phyloP scores from a whole-genome alignment of 2,329 filamentous ascomycete genomes.

The Juglanconis oblonga region DNA sequence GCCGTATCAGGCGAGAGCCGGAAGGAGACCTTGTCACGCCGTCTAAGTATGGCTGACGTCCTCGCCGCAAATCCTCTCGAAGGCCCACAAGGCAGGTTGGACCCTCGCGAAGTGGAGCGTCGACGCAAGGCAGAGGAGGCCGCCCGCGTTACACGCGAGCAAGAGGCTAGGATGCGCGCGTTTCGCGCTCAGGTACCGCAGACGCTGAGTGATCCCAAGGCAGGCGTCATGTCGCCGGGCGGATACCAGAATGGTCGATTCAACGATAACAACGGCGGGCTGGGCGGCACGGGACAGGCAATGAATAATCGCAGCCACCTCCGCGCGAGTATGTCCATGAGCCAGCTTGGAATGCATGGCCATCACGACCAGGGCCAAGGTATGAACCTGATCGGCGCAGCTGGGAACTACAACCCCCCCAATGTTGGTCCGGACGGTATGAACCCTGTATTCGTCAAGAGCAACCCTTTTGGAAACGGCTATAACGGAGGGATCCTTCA shows the following conservation, averaged over 20 bases:
- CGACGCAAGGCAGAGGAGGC: conserved; percentile 39
- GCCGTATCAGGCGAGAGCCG: conserved; percentile 24
- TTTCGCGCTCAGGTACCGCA: conserved; percentile 50
- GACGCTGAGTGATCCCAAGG: conserved; percentile 30
- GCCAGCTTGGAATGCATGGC: conserved; percentile 8
- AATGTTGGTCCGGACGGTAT: conserved; percentile 10
- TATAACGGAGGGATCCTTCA: conserved; percentile 17
- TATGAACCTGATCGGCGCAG: conserved; percentile 16
- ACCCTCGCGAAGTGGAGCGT: conserved; percentile 41
- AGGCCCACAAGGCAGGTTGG: conserved; percentile 22
- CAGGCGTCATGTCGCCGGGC: conserved; percentile 33
- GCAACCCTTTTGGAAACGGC: conserved; percentile 12
- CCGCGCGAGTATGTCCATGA: conserved; percentile 23
- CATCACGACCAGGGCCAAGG: neutral
- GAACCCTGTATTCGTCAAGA: conserved; percentile 13
- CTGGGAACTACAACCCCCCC: conserved; percentile 14
- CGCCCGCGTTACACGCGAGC: conserved; percentile 37
- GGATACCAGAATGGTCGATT: conserved; percentile 52
- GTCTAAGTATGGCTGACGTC: conserved; percentile 60
- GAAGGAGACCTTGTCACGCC: conserved; percentile 32
- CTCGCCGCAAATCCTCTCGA: conserved; percentile 43
- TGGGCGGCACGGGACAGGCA: conserved; percentile 17
- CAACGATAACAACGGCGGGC: conserved; percentile 47
- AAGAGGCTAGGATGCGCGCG: conserved; percentile 46
- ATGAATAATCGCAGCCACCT: conserved; percentile 1